phyloP scores from a whole-genome alignment of 805 yeast genomes.

The Starmerella kuoi region DNA sequence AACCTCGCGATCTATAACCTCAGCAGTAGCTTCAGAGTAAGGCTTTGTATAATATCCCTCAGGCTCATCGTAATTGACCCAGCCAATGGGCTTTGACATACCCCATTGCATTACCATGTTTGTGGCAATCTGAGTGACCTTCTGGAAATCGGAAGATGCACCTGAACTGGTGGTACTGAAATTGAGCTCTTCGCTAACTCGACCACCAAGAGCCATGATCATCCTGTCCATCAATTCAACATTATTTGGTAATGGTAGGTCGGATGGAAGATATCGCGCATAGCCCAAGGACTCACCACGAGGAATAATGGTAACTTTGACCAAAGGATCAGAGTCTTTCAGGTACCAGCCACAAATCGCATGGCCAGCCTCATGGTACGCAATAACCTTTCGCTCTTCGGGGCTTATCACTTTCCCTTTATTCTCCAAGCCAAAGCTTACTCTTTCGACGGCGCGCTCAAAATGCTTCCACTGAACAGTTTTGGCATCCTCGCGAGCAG shows the following conservation, averaged over 20 bases:
- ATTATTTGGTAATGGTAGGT: slow-evolving; percentile 63
- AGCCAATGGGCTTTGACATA: slow-evolving; percentile 83
- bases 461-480: slow-evolving; percentile 67
- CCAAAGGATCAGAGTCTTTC: slow-evolving; percentile 79
- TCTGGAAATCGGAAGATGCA: slow-evolving; percentile 91
- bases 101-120: slow-evolving; percentile 89
- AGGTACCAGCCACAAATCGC: slow-evolving; percentile 97
- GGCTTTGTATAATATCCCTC: slow-evolving; percentile 68
- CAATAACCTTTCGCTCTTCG: slow-evolving; percentile 81
- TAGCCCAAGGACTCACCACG: slow-evolving; percentile 95
- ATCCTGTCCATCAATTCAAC: slow-evolving; percentile 76
- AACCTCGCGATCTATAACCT: slow-evolving; percentile 70
- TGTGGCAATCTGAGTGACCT: slow-evolving; percentile 86
- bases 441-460: slow-evolving; percentile 94
- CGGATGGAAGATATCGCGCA: slow-evolving; percentile 94
- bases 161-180: slow-evolving; percentile 90
- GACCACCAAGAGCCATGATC: slow-evolving; percentile 95
- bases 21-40: slow-evolving; percentile 77
- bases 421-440: slow-evolving; percentile 90
- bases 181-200: slow-evolving; percentile 90
- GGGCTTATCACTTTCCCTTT: slow-evolving; percentile 72
- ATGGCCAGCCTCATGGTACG: slow-evolving; percentile 98
- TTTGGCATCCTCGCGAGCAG: slow-evolving; percentile 72
- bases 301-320: slow-evolving; percentile 93
- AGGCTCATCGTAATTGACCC: slow-evolving; percentile 59